Conservation (phyloP, 106 monocot species). For the Allium cepa region DNA sequence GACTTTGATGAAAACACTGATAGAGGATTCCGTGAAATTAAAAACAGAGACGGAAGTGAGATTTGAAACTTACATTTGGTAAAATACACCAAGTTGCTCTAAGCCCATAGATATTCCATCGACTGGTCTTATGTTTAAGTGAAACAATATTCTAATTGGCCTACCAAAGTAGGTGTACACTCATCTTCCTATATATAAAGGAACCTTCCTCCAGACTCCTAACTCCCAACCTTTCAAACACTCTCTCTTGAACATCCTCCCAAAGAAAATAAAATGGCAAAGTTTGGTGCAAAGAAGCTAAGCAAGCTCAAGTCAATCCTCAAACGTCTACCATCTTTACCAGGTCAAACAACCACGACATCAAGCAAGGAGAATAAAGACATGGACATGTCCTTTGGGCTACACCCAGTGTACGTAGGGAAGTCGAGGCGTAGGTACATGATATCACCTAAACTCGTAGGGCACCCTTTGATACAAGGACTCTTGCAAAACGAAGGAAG, state of each 20-base stretch:
- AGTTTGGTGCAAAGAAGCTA: not conserved
- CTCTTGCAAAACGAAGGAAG: conserved; percentile 11
- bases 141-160: too few species aligned
- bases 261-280: not conserved
- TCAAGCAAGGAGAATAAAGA: too few species aligned
- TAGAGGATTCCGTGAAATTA: too few species aligned
- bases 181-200: not conserved
- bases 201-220: not conserved
- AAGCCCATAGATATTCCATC: too few species aligned
- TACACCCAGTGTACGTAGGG: conserved; percentile 56
- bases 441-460: conserved; percentile 24
- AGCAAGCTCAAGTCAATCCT: conserved; percentile 4
- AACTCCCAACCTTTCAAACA: too few species aligned
- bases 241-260: not conserved
- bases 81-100: too few species aligned
- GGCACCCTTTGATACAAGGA: conserved; percentile 32
- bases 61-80: too few species aligned
- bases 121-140: too few species aligned
- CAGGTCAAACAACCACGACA: too few species aligned
- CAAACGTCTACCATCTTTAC: not conserved
- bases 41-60: too few species aligned
- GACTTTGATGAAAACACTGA: too few species aligned
- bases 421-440: conserved; percentile 57
- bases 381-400: not conserved
- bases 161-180: not conserved